Base-by-base conservation (phyloP, 371 early-diverging fungal genomes). In the Mucor circinelloides region DNA sequence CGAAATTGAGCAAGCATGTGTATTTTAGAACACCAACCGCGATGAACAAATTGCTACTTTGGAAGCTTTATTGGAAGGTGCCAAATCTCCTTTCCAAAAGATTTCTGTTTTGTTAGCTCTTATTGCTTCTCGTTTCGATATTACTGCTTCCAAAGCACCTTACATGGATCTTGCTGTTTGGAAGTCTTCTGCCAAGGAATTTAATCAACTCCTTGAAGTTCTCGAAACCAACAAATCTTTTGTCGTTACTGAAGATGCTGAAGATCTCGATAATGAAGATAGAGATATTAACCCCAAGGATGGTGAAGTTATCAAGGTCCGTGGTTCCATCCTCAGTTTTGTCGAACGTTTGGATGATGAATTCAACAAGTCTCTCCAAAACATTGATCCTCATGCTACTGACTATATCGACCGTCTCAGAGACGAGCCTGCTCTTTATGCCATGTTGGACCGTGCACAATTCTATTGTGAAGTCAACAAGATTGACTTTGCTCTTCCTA, bases 281-380 rank as follows among this genome's bases (percentile, higher is more conserved):
- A 84, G 85, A 74, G 93, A 94, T 65, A 74, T 88, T 57, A 64
- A 72, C 10, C 83, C 88, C 38, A 71, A 80, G 60, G 74, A 76
- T 32, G 83, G 83, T 54, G 80, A 90, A 68, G 74, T 71, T 31
- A 76, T 87, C 58, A 70, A 82, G 36, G 84, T 94, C 63, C 93
- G 90, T 61, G 99, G 99, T 60, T 95, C 94, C 32, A 78, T 98
- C 61, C 85, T 93, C 68, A 89, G 96, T 57, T 91, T 94, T 63
- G 85, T 98, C 36, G 97, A 97, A 72, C 93, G 98, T 48, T 79
- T 98, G 42, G 97, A 97, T 82, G 98, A 98, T 56, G 99, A 98
- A 82, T 98, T 97, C 81, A 94, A 89, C 66, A 94, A 94, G 78
- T 90, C 95, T 15, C 89, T 99, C 52, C 97, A 96, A 80, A 91